These are phyloP conservation scores for Zygnema cylindricum DNA, from an alignment of 139 green algal genomes.

Conservation along the genomic window DNA sequence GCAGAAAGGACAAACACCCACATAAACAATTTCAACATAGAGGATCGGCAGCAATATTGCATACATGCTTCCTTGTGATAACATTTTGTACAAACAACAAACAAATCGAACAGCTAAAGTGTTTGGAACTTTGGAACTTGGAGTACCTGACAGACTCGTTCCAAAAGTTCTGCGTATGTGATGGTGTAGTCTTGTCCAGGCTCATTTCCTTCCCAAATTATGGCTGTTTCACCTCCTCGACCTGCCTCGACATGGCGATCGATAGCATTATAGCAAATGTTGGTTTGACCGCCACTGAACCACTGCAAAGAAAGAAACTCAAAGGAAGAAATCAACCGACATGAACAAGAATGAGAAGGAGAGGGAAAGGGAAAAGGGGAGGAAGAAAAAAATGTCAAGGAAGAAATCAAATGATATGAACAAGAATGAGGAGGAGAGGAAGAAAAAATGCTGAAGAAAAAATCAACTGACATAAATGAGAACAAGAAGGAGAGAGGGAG, in stretches of 20 bases:
- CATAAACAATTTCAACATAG: too few relatives aligned
- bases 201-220: slow-evolving; percentile 89
- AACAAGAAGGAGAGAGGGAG: slow-evolving; percentile 2
- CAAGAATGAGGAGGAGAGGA: background rate
- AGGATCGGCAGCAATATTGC: too few relatives aligned
- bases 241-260: slow-evolving; percentile 74
- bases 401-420: background rate
- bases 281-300: slow-evolving; percentile 81
- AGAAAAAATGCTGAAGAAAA: background rate
- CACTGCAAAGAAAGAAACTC: slow-evolving; percentile 60
- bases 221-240: slow-evolving; percentile 66
- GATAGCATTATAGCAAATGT: slow-evolving; percentile 86
- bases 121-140: too few relatives aligned
- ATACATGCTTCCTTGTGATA: too few relatives aligned
- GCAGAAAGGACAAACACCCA: background rate
- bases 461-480: too few relatives aligned
- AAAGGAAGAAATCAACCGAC: background rate
- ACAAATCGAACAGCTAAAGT: too few relatives aligned
- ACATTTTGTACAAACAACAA: too few relatives aligned
- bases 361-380: background rate
- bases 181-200: slow-evolving; percentile 66
- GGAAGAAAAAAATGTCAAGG: background rate
- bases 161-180: slow-evolving; percentile 73
- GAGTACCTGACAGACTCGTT: slow-evolving; percentile 60
- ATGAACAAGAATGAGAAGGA: background rate